Percentiles rank a stretch among this genome's conserved stretches.
Evolutionary conservation across 2,329 filamentous ascomycete species (phyloP).

Genomic region (Xylaria sp.): DNA sequence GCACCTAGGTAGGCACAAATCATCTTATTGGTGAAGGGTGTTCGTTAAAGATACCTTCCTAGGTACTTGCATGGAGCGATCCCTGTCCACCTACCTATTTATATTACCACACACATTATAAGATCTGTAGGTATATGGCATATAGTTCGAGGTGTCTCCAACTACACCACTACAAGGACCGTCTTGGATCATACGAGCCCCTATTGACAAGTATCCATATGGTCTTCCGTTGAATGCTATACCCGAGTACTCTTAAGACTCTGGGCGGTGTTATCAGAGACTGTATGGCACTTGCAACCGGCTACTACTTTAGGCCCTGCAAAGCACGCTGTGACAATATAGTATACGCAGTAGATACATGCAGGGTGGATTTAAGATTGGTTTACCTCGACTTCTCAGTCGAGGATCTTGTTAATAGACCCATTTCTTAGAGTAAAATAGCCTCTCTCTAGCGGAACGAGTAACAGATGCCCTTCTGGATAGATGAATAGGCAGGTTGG

Average conservation of each 20-base stretch:
- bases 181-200: slow-evolving; percentile 28
- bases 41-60: slow-evolving; percentile 5
- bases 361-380: neutral
- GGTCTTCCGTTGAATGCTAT: slow-evolving; percentile 14
- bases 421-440: slow-evolving; percentile 10
- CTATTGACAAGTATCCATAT: slow-evolving; percentile 15
- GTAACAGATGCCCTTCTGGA: neutral
- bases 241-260: neutral
- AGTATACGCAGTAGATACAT: neutral
- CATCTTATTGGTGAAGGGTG: neutral
- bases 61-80: slow-evolving; percentile 9
- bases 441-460: neutral
- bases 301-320: neutral
- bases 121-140: slow-evolving; percentile 15
- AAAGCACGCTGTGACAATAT: neutral
- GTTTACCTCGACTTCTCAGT: neutral
- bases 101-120: slow-evolving; percentile 25
- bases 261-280: neutral
- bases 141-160: slow-evolving; percentile 24
- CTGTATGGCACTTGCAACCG: neutral
- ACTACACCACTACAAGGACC: slow-evolving; percentile 20
- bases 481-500: neutral
- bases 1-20: neutral
- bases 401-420: neutral
- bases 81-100: slow-evolving; percentile 22